Conservation (phyloP, 2,329 filamentous ascomycete genomes). For the Ceratocystis huliohia region DNA sequence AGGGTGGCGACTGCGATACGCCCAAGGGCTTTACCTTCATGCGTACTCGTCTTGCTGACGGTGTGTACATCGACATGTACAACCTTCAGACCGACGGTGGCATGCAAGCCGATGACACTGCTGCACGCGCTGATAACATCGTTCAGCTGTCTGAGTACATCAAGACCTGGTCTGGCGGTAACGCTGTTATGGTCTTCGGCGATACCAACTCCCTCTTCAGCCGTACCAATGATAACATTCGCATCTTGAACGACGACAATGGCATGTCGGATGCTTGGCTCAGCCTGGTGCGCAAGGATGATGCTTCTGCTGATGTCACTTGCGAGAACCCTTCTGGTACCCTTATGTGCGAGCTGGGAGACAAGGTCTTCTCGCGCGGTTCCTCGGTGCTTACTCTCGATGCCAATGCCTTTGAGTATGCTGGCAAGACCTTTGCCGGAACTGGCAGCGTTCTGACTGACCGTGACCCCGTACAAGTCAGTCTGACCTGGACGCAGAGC, state of each 20-base stretch:
- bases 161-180: constrained; percentile 41
- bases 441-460: constrained; percentile 45
- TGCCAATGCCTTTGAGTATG: constrained; percentile 43
- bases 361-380: constrained; percentile 51
- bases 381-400: constrained; percentile 35
- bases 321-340: constrained; percentile 47
- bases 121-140: constrained; percentile 46
- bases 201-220: constrained; percentile 56
- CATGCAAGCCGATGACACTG: constrained; percentile 38
- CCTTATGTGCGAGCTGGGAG: constrained; percentile 50
- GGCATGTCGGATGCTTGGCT: constrained; percentile 48
- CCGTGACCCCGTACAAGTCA: constrained; percentile 48
- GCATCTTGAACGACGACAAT: constrained; percentile 38
- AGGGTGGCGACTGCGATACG: constrained; percentile 48
- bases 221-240: constrained; percentile 42
- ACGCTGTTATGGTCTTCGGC: constrained; percentile 50
- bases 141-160: constrained; percentile 48
- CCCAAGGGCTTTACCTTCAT: constrained; percentile 60
- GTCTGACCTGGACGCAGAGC: constrained; percentile 36
- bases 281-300: constrained; percentile 37
- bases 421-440: constrained; percentile 43
- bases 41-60: constrained; percentile 37
- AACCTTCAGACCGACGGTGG: constrained; percentile 57
- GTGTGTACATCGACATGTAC: constrained; percentile 48
- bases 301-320: constrained; percentile 33